phyloP scores from a whole-genome alignment of 306 rosid species.

The Pyrus pyrifolia region DNA sequence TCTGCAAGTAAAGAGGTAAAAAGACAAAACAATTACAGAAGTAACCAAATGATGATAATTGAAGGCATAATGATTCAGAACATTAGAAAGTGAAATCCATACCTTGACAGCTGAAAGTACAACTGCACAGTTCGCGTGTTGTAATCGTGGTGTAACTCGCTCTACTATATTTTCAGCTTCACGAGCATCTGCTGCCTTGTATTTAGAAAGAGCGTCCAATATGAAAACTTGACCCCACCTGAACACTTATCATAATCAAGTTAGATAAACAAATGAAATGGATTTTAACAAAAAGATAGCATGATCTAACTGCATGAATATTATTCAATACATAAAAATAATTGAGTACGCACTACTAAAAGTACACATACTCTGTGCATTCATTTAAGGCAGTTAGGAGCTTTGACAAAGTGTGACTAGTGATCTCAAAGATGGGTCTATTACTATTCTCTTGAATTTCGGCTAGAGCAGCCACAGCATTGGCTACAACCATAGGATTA shows the following conservation, averaged over 20 bases:
- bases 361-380: conserved; percentile 87
- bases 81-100: conserved; percentile 5
- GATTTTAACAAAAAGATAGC: not conserved
- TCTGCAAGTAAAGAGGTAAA: conserved; percentile 39
- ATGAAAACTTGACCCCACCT: conserved; percentile 99
- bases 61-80: conserved; percentile 17
- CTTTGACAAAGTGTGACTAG: conserved; percentile 80
- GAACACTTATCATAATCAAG: conserved; percentile 13
- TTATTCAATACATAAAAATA: not conserved
- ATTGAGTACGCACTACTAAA: not conserved
- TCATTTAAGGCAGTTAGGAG: conserved; percentile 98
- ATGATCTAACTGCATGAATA: not conserved
- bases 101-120: conserved; percentile 99
- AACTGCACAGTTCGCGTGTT: conserved; percentile 98
- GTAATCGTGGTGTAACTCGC: conserved; percentile 96
- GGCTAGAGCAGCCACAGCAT: conserved; percentile 96
- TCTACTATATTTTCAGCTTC: conserved; percentile 98
- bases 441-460: conserved; percentile 91
- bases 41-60: conserved; percentile 7
- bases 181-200: conserved; percentile 94
- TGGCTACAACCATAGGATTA: conserved; percentile 99
- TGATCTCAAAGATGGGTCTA: conserved; percentile 85
- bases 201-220: conserved; percentile 92
- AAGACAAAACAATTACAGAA: conserved; percentile 12
- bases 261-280: conserved; percentile 15